These are phyloP conservation scores for Tolypocladium pustulatum DNA, from an alignment of 2,329 filamentous ascomycete species.

Conservation along the genomic window DNA sequence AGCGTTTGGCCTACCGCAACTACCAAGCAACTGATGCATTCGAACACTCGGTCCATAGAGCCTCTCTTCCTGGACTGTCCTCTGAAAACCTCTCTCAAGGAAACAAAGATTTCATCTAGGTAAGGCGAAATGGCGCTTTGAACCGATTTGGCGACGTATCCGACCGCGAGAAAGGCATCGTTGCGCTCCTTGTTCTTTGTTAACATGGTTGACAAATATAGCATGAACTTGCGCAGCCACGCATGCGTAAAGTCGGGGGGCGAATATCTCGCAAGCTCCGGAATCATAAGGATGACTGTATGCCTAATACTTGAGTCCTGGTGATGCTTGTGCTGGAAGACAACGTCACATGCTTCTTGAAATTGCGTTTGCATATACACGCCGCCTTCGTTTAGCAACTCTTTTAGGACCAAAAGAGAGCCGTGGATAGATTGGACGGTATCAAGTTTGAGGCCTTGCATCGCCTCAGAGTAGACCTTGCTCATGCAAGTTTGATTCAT, in stretches of 20 bases:
- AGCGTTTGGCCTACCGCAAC: conserved; percentile 92
- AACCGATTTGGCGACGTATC: conserved; percentile 91
- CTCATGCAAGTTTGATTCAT: conserved; percentile 82
- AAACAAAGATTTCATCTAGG: conserved; percentile 84
- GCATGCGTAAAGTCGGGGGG: conserved; percentile 79
- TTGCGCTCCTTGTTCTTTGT: conserved; percentile 94
- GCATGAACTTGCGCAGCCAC: conserved; percentile 94
- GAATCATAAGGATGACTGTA: conserved; percentile 84
- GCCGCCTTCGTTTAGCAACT: conserved; percentile 88
- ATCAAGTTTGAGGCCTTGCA: conserved; percentile 66
- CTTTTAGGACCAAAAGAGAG: conserved; percentile 82
- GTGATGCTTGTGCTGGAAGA: conserved; percentile 87
- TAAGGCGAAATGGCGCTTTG: conserved; percentile 93
- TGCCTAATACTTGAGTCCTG: conserved; percentile 77
- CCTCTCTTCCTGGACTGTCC: conserved; percentile 60
- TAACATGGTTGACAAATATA: conserved; percentile 84
- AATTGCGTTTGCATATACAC: conserved; percentile 99
- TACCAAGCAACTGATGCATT: conserved; percentile 94
- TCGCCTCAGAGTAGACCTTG: conserved; percentile 80
- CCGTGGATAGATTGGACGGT: conserved; percentile 86
- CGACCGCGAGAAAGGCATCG: conserved; percentile 89
- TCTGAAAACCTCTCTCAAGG: conserved; percentile 83
- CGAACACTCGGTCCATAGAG: conserved; percentile 74
- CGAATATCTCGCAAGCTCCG: conserved; percentile 84
- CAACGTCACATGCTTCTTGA: conserved; percentile 82